Conservation (phyloP, 768 basidiomycete genomes). For the Leccinum fibrillosum region DNA sequence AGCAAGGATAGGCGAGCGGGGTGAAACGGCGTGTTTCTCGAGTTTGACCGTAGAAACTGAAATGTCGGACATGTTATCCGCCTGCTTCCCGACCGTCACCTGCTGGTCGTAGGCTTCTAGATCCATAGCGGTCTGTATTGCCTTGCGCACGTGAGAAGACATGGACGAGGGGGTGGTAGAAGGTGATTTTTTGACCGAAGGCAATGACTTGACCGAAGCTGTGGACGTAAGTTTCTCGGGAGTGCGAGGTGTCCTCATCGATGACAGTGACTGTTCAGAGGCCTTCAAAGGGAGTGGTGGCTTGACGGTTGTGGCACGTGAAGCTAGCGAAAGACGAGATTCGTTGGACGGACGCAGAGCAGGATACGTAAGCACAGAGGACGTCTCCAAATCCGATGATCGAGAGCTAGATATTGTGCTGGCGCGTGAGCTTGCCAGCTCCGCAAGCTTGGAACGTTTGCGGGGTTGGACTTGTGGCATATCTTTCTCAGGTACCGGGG, state of each 20-base stretch:
- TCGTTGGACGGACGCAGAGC: constrained; percentile 63
- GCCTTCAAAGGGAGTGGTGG: constrained; percentile 12
- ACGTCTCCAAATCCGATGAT: constrained; percentile 51
- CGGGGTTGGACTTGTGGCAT: constrained; percentile 19
- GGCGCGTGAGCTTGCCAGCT: constrained; percentile 62
- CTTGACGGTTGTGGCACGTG: constrained; percentile 21
- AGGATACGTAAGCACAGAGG: constrained; percentile 72
- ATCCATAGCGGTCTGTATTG: constrained; percentile 65
- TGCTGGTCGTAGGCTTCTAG: constrained; percentile 51
- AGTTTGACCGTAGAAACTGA: constrained; percentile 24
- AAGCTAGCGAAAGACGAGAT: constrained; percentile 39
- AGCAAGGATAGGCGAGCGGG: constrained; percentile 21
- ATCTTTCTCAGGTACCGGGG: constrained; percentile 21
- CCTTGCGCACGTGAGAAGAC: constrained; percentile 59
- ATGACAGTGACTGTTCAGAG: constrained; percentile 16
- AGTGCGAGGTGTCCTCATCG: constrained; percentile 24
- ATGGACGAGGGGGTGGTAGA: constrained; percentile 44
- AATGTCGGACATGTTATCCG: constrained; percentile 14
- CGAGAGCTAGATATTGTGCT: constrained; percentile 50
- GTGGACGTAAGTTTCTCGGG: constrained; percentile 13
- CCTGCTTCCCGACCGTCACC: constrained; percentile 4
- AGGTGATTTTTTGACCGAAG: constrained; percentile 22
- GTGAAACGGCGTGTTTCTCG: constrained; percentile 15
- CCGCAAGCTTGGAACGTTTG: constrained; percentile 66
- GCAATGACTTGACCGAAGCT: constrained; percentile 26